These are phyloP conservation scores for Hygrophorus russula DNA, from an alignment of 768 basidiomycete species.

Conservation along the genomic window DNA sequence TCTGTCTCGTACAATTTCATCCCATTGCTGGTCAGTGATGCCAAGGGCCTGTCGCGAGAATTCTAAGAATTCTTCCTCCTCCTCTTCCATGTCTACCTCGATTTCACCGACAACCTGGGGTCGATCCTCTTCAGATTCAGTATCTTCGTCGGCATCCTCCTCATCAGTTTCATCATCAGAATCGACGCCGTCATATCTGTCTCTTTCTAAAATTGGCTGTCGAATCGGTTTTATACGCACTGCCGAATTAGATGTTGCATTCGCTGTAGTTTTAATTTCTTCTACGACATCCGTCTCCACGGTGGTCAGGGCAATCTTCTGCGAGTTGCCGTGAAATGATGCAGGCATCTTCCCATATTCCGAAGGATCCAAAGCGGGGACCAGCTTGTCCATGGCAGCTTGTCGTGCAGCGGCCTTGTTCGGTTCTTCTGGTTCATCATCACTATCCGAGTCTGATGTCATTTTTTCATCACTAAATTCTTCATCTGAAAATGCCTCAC, in stretches of 20 bases:
- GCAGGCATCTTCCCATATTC: slow-evolving; percentile 89
- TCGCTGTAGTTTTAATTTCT: slow-evolving; percentile 8
- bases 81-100: slow-evolving; percentile 86
- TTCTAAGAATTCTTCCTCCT: slow-evolving; percentile 90
- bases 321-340: slow-evolving; percentile 58
- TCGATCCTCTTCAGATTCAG: slow-evolving; percentile 67
- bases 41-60: slow-evolving; percentile 91
- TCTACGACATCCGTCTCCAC: slow-evolving; percentile 31
- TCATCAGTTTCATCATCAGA: slow-evolving; percentile 83
- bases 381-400: slow-evolving; percentile 67
- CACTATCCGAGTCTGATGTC: slow-evolving; percentile 19
- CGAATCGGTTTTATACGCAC: slow-evolving; percentile 39
- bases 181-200: slow-evolving; percentile 86
- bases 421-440: slow-evolving; percentile 3
- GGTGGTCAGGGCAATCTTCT: slow-evolving; percentile 42
- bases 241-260: slow-evolving; percentile 4
- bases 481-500: slow-evolving; percentile 63
- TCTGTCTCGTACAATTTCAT: slow-evolving; percentile 73
- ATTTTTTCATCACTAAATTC: slow-evolving; percentile 43
- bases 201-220: slow-evolving; percentile 70
- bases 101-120: slow-evolving; percentile 77
- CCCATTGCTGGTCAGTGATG: slow-evolving; percentile 82
- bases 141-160: slow-evolving; percentile 39
- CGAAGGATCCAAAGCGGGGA: slow-evolving; percentile 63
- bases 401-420: slow-evolving; percentile 32